Conservation (phyloP, 306 rosid genomes). For the Canavalia gladiata region DNA sequence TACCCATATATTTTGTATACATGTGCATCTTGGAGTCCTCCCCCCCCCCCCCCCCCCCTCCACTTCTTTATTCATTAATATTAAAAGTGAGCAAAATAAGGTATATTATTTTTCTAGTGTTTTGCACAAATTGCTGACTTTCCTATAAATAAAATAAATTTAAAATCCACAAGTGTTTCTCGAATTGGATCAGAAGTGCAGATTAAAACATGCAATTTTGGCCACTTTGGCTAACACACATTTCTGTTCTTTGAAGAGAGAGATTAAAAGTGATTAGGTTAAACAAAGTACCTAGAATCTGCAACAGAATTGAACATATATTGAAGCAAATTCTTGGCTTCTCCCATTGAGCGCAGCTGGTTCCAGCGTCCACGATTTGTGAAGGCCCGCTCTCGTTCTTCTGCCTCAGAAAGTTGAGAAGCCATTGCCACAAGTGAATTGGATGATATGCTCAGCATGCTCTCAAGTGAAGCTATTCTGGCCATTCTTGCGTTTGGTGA, state of each 20-base stretch:
- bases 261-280: constrained; percentile 26
- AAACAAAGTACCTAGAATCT: constrained; percentile 74
- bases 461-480: constrained; percentile 91
- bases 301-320: constrained; percentile 90
- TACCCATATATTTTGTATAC: background rate
- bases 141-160: background rate
- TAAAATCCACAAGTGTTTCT: background rate
- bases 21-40: constrained; percentile 8
- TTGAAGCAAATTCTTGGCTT: constrained; percentile 92
- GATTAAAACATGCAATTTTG: constrained; percentile 19
- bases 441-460: constrained; percentile 91
- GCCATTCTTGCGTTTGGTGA: constrained; percentile 94
- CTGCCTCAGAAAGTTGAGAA: constrained; percentile 99
- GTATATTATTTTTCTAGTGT: constrained; percentile 4
- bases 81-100: background rate
- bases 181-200: constrained; percentile 18
- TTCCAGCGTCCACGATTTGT: constrained; percentile 94
- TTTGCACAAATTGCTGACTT: constrained; percentile 20
- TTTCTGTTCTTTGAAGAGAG: background rate
- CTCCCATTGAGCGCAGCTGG: constrained; percentile 97
- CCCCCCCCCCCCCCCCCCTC: background rate
- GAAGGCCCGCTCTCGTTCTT: constrained; percentile 93
- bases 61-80: constrained; percentile 14
- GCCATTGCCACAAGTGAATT: constrained; percentile 99
- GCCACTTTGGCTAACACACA: constrained; percentile 1